Conservation (phyloP, 495 filamentous ascomycete species). For the Thermothielavioides terrestris region DNA sequence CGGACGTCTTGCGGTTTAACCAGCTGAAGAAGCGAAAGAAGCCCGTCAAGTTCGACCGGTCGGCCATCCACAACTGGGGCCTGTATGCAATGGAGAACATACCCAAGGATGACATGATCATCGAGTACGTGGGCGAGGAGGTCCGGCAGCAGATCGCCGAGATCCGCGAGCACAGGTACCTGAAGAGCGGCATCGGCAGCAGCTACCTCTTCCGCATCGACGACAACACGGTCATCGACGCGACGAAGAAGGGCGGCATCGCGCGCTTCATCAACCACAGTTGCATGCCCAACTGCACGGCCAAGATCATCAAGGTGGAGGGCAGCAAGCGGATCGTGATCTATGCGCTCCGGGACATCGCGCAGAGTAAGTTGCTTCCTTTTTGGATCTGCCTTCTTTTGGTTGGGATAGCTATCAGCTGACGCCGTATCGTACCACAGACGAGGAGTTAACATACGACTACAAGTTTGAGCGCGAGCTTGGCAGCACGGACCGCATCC, state of each 20-base stretch:
- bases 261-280: constrained; percentile 98
- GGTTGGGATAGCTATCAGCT: constrained; percentile 27
- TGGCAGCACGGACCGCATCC: constrained; percentile 88
- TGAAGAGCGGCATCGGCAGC: constrained; percentile 93
- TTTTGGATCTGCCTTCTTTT: not conserved
- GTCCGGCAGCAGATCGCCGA: constrained; percentile 94
- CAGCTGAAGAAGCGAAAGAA: constrained; percentile 99
- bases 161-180: constrained; percentile 80
- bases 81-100: constrained; percentile 97
- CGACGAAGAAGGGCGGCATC: constrained; percentile 96
- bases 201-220: constrained; percentile 98
- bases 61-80: constrained; percentile 98
- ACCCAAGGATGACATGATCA: constrained; percentile 97
- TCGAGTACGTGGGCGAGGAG: constrained; percentile 98
- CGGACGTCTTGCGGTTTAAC: constrained; percentile 91
- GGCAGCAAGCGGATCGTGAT: constrained; percentile 99
- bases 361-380: constrained; percentile 61
- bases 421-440: constrained; percentile 44
- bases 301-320: constrained; percentile 99
- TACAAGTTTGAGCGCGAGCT: constrained; percentile 99
- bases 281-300: constrained; percentile 96
- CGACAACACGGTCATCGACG: constrained; percentile 94
- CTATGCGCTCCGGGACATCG: constrained; percentile 91
- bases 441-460: constrained; percentile 98
- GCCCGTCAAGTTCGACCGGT: constrained; percentile 93